Base-by-base conservation (phyloP, 2,329 filamentous ascomycete genomes). In the Monosporascus sp. region DNA sequence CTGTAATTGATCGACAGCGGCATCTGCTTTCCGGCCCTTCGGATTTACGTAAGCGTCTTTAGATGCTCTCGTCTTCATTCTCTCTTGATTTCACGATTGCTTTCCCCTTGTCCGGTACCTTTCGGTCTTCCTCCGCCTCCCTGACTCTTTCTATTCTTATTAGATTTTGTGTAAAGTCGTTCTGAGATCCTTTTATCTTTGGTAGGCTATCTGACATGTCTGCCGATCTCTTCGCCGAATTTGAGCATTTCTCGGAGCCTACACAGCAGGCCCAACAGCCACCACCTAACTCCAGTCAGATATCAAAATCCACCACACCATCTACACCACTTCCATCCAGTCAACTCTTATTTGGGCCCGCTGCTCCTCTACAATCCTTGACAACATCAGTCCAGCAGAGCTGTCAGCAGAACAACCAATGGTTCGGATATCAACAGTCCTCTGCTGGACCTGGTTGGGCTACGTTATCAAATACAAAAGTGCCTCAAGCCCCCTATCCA, bases 171-270 rank as follows among this genome's bases (percentile, higher is more conserved):
- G 47, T 27, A 51, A 8, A 45, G 11, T 37, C 17, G 15, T 44
- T 6, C 39, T 48, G 39, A 45, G 11, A 9, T 4, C 31, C 8
- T 53, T 38, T 42, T 51, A 52, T 24, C 34, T 45, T 18, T 34
- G 5, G 31, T 15, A n/a, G 42, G 15, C 42, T 38, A 48, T 51
- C 41, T 34, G 58, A 37, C 55, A 86, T 86, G 83, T 86, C 83
- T 60, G 81, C 82, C 56, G 82, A 86, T 68, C 77, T 86, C 53
- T 83, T 86, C 63, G 83, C 82, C 51, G 80, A 83, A 59, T 85
- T 86, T 60, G 81, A 79, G 62, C 73, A 71, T 60, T 71, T 75
- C 58, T 74, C 64, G 65, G 51, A 66, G 63, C 55, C 49, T 46
- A 59, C 55, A 36, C 58, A 50, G 49, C 59, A 60, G 53, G 50